Base-by-base conservation (phyloP, 352 stramenopile species). In the Phytophthora syringae region DNA sequence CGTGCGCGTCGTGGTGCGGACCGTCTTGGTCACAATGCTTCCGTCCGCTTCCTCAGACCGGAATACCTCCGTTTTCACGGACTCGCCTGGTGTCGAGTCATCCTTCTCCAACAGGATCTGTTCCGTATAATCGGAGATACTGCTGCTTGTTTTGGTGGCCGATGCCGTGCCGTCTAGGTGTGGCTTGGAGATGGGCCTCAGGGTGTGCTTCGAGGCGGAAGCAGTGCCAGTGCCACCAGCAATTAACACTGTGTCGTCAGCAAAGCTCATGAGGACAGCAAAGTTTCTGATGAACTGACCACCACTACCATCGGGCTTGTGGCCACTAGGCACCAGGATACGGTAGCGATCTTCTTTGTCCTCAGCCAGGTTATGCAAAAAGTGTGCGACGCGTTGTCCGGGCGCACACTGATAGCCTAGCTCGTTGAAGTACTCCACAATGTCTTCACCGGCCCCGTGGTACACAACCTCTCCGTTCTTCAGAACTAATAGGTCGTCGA, bases 341-440 rank as follows among this genome's bases (percentile, higher is more conserved):
- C 44, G 32, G 28, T 61, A 58, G 18, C 54, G 53, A 22, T 67
- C 24, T 52, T 55, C 36, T 20, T 61, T 30, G 11, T 60, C 55
- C 27, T 49, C 28, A 34, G 51, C 50, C 37, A 80, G 42, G 25
- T 69, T 62, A 13, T 77, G 64, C 44, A 76, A 60, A 61, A 74
- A 79, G 1, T 81, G 60, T 4, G 60, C 34, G 2, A 72, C 39
- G 1, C 39, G 50, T 22, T 69, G 55, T 18, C 48, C 28, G 6
- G n/a, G 32, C 4, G 64, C 64, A 36, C 63, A 74, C 16, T 49
- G 36, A 59, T 77, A 77, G 4, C 44, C 52, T 25, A 67, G 51
- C 7, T 51, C 57, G 24, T 48, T 30, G 22, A 68, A 60, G 21
- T 72, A 72, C 30, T 60, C 39, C 44, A 58, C 39, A 12, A 60